Evolutionary conservation across 768 basidiomycete genomes (phyloP), one percentile per base, ranked within the genome.

Genomic region (Multifurca ochricompacta): DNA sequence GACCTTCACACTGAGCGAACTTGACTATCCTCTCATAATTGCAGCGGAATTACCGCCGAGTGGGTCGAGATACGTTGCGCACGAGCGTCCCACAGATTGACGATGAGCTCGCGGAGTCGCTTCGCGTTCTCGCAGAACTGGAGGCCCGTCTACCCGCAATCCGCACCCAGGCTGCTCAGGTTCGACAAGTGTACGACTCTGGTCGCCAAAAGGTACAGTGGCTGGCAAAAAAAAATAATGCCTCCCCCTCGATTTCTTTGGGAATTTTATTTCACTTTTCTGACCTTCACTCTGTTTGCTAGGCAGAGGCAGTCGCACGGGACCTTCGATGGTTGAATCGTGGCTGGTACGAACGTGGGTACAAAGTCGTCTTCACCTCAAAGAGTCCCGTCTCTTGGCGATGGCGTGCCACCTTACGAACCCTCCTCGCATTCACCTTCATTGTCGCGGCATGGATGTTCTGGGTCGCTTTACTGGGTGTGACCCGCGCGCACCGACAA

Each of bases 301-400:
- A 89, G 87, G 87, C 87, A 8, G 74, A 77, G 61, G 68, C 73
- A 6, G 78, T 90, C 16, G 79, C 82, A n/a, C 66, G 67, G 2
- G 82, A 82, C 50, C 71, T 90, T 40, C 74, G 74, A 50, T 90
- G 87, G 87, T 73, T 88, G 21, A 87, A 89, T 65, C 88, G 83
- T 0, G 82, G 85, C 44, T 82, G 86, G 66, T 83, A 85, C 53
- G 81, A 83, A 65, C 83, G 87, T 11, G 85, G 83, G 79, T 77
- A 85, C 39, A 68, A 76, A 21, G 83, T 81, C 69, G 81, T 89
- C 62, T 89, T 89, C 72, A 83, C 85, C 1, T 73, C 81, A 3
- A 74, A 75, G 2, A 81, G 82, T 44, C 87, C 87, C 2, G 86
- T 88, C 19, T 85, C 86, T 21, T 75, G 76, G 72, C 76, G 77